Percentiles rank a stretch among this genome's conserved stretches.
phyloP scores from a whole-genome alignment of 2,329 filamentous ascomycete species.

The Reticulascus tulasneorum region DNA sequence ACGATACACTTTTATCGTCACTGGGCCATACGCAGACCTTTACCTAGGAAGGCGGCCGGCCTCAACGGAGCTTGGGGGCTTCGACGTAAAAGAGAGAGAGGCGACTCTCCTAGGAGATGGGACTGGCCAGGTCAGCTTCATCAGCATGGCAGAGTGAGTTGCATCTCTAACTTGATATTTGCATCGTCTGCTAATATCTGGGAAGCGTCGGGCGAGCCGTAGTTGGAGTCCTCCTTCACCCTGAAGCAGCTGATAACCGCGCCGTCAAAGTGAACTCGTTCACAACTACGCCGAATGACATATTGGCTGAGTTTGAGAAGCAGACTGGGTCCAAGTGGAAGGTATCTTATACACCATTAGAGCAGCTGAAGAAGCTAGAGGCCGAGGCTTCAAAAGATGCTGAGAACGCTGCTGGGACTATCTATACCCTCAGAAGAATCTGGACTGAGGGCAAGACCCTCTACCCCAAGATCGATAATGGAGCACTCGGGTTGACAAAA shows the following conservation, averaged over 20 bases:
- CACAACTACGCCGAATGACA: slow-evolving; percentile 57
- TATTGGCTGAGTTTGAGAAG: slow-evolving; percentile 63
- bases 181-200: slow-evolving; percentile 1
- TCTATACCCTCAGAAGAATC: slow-evolving; percentile 61
- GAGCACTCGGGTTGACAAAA: slow-evolving; percentile 44
- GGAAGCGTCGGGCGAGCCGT: slow-evolving; percentile 62
- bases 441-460: slow-evolving; percentile 71
- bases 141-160: slow-evolving; percentile 66
- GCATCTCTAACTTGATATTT: too few species aligned
- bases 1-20: slow-evolving; percentile 64
- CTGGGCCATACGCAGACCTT: slow-evolving; percentile 64
- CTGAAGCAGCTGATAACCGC: slow-evolving; percentile 47
- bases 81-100: slow-evolving; percentile 51
- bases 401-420: slow-evolving; percentile 47
- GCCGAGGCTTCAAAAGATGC: slow-evolving; percentile 52
- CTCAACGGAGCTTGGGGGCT: slow-evolving; percentile 47
- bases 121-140: slow-evolving; percentile 60
- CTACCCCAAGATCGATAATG: slow-evolving; percentile 66
- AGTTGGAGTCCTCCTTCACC: slow-evolving; percentile 56
- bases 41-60: slow-evolving; percentile 44
- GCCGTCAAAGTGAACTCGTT: slow-evolving; percentile 69
- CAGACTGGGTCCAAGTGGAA: slow-evolving; percentile 59
- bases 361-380: slow-evolving; percentile 53
- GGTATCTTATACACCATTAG: slow-evolving; percentile 48
- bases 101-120: slow-evolving; percentile 62